phyloP scores from a whole-genome alignment of 345 rosid species.

The Bruguiera gymnorhiza region DNA sequence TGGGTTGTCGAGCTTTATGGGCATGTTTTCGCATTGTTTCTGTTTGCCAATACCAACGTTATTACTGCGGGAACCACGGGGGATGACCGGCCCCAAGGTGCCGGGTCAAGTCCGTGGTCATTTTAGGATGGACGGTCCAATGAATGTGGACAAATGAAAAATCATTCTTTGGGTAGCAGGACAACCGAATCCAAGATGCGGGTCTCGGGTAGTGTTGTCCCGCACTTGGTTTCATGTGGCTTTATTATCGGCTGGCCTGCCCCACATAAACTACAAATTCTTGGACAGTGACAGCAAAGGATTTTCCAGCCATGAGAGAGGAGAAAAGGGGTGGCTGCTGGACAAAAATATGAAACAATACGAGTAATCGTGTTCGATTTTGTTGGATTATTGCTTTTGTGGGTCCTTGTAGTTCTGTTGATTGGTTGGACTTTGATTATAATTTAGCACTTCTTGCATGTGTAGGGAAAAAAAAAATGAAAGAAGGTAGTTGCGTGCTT shows the following conservation, averaged over 20 bases:
- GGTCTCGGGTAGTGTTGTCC: background rate
- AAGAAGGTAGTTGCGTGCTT: no score
- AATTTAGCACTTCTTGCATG: no score
- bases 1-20: constrained; percentile 2
- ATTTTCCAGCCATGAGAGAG: constrained; percentile 7
- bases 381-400: no score
- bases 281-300: constrained; percentile 12
- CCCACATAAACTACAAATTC: background rate
- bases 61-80: constrained; percentile 3
- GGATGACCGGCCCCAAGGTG: constrained; percentile 25
- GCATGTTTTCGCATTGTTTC: constrained; percentile 4
- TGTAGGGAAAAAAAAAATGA: no score
- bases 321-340: background rate
- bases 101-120: constrained; percentile 10
- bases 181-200: constrained; percentile 16
- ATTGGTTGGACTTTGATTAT: no score
- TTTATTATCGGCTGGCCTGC: background rate
- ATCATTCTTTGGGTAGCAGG: constrained; percentile 1
- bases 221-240: background rate
- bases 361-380: no score
- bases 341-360: no score
- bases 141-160: background rate
- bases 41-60: constrained; percentile 2
- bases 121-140: constrained; percentile 6
- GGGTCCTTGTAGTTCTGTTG: no score